Base-by-base conservation (phyloP, 1,284 basidiomycete species). In the Irpex sp. region DNA sequence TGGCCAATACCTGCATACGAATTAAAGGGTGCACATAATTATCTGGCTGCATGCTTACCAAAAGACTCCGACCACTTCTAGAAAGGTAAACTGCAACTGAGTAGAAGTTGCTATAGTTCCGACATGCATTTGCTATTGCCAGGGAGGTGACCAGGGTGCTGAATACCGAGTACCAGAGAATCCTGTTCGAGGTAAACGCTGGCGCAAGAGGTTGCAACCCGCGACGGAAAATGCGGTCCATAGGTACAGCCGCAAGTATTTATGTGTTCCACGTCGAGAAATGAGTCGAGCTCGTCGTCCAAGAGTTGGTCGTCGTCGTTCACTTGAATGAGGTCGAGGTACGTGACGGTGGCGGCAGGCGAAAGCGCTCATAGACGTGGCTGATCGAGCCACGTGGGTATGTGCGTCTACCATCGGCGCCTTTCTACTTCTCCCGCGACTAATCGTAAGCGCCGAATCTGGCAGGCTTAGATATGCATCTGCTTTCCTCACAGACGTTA, bases 21-120 rank as follows among this genome's bases (percentile, higher is more conserved):
- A 13, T n/a, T 51, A 17, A 52, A 21, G 19, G 49, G 31, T 51
- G 44, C 17, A 48, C 36, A 58, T 17, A 51, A 8, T 17, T 6
- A 7, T 8, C 49, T 17, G 17, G 13, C 2, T n/a, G 17, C 26
- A 44, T 21, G 78, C 88, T 68, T 68, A 97, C 96, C 78, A 98
- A 80, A 60, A 96, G 85, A 69, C 92, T 93, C 34, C 93, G 88
- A 71, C 92, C 96, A 73, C 94, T 97, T 75, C 91, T 91, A 4
- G 94, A 93, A n/a, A 99, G 83, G 72, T 91, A 92, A 2, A 98
- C 94, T 9, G 93, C 86, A 4, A 97, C 92, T 11, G 95, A 91
- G 73, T 97, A 99, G 79, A 97, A 98, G 80, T 97, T 98, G 71
- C 89, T 89, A 69, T 97, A 86, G 62, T 85, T 89, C 70, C 87